Conservation (phyloP, 345 rosid genomes). For the Passiflora organensis region DNA sequence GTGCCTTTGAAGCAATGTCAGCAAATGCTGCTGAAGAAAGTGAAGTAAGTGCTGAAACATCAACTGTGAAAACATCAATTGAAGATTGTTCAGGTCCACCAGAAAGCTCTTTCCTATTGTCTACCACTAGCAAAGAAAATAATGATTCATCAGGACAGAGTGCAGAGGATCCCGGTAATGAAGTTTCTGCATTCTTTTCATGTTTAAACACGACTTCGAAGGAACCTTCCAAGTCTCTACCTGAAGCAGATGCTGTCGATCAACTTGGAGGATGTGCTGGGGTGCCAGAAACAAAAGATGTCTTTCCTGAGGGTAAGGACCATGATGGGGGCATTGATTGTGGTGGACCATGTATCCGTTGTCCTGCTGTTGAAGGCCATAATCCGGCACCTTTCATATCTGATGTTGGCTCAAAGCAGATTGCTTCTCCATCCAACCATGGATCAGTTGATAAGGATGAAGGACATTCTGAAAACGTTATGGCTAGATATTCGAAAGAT, state of each 20-base stretch:
- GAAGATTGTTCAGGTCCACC: constrained; percentile 27
- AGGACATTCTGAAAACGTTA: constrained; percentile 21
- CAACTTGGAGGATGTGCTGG: constrained; percentile 18
- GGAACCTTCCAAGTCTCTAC: constrained; percentile 20
- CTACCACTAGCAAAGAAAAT: constrained; percentile 23
- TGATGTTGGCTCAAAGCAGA: constrained; percentile 13
- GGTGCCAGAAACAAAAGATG: constrained; percentile 19
- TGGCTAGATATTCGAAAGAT: constrained; percentile 13
- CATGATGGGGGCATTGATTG: constrained; percentile 12
- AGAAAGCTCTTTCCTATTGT: constrained; percentile 20
- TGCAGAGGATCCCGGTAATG: constrained; percentile 21
- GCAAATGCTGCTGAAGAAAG: constrained; percentile 60
- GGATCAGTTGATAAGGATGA: constrained; percentile 28
- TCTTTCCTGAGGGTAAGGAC: constrained; percentile 16
- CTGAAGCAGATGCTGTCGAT: constrained; percentile 20
- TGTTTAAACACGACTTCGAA: constrained; percentile 13
- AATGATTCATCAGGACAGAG: constrained; percentile 20
- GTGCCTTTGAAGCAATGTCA: constrained; percentile 73
- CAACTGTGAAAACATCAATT: constrained; percentile 22
- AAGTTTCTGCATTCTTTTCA: constrained; percentile 18
- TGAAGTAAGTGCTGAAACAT: constrained; percentile 28
- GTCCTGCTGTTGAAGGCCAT: constrained; percentile 22
- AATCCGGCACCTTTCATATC: constrained; percentile 21
- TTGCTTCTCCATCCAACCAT: constrained; percentile 10
- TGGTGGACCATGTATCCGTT: constrained; percentile 12